Evolutionary conservation across 495 filamentous ascomycete genomes (phyloP), one percentile per base, ranked within the genome.

Genomic region (Tetracladium setigerum): DNA sequence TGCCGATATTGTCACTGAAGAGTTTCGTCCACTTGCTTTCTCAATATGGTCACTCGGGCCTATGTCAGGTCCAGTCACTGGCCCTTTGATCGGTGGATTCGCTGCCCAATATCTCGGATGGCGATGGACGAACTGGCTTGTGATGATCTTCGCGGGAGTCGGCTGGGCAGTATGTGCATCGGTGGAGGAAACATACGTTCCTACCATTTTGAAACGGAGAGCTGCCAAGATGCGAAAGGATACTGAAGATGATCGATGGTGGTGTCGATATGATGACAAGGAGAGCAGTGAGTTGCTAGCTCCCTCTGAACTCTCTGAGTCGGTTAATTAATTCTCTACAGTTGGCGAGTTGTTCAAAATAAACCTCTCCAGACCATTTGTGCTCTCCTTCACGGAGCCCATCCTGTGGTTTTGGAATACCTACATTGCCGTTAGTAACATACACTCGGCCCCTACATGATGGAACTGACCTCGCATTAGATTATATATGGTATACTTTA

Each of bases 111-210:
- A 84, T 55, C 72, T 89, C 18, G 87, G 87, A 8, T 95, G 89
- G 89, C 65, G 86, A 24, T 94, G 86, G 86, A 82, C 79, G n/a
- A 86, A 84, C 60, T 95, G 89, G 86, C 64, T 95, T 14, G 77
- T 84, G 7, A 61, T 94, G 43, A 89, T 91, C 27, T 63, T 83
- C 2, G 68, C 73, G 0, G 83, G 78, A 2, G 68, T 76, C 0
- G 76, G 77, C 1, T 69, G 76, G 19, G 14, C 72, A 18, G 56
- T 76, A 44, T 70, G 82, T 37, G 50, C 66, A 13, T 61, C 77
- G 34, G 66, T 86, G 44, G 75, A 75, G 43, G 89, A 95, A 56
- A 92, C 88, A 0, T 95, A 94, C 55, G 74, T 82, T 0, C 89
- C 89, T 0, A 71, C 74, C 8, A 70, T 95, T 39, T 68, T 95